Conservation (phyloP, 148 eudicot genomes). For the Vaccinium corymbosum region DNA sequence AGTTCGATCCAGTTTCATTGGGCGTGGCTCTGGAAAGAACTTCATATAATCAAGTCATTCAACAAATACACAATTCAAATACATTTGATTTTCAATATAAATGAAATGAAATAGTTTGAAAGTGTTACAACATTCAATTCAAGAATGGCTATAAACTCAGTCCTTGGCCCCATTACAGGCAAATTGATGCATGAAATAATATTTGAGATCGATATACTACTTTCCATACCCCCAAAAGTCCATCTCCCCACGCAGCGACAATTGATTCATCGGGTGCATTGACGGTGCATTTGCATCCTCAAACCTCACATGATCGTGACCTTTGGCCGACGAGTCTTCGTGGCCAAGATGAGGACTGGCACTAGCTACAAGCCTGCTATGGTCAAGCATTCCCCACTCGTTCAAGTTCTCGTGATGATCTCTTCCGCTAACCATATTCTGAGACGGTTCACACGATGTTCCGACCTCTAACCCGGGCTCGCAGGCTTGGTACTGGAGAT, state of each 20-base stretch:
- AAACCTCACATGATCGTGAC: slow-evolving; percentile 17
- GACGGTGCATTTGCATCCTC: slow-evolving; percentile 33
- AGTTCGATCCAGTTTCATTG: neutral
- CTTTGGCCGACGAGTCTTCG: slow-evolving; percentile 30
- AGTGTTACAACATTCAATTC: neutral
- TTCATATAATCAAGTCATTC: neutral
- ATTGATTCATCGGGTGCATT: slow-evolving; percentile 48
- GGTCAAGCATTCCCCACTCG: slow-evolving; percentile 63
- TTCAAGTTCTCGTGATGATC: slow-evolving; percentile 34
- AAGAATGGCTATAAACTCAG: neutral
- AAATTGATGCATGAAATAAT: neutral
- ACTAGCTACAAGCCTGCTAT: slow-evolving; percentile 31
- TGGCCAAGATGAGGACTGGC: slow-evolving; percentile 11
- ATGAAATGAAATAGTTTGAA: slow-evolving; percentile 4
- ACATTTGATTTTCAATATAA: neutral
- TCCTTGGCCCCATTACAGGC: neutral
- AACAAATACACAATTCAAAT: neutral
- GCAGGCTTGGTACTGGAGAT: slow-evolving; percentile 34
- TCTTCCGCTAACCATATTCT: slow-evolving; percentile 13
- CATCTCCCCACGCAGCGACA: slow-evolving; percentile 71
- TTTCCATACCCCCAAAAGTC: slow-evolving; percentile 86
- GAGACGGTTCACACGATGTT: slow-evolving; percentile 23
- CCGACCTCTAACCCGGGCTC: slow-evolving; percentile 34
- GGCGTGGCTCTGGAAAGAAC: neutral
- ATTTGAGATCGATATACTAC: slow-evolving; percentile 16